Percentiles rank a stretch among this genome's conserved stretches.
phyloP scores from a whole-genome alignment of 495 filamentous ascomycete species.

The Xylaria scruposa region DNA sequence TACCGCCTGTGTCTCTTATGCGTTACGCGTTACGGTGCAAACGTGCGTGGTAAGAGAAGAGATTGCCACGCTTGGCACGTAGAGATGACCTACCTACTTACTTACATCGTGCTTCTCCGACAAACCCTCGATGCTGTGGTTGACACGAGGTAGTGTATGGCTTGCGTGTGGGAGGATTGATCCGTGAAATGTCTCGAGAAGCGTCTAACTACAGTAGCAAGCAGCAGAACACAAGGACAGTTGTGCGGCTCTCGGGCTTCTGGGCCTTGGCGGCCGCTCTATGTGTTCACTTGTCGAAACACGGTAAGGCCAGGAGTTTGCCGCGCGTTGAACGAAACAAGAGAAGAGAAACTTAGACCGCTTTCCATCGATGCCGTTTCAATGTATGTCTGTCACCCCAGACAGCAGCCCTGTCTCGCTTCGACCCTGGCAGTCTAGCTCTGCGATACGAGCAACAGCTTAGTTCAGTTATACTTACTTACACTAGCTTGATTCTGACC shows the following conservation, averaged over 20 bases:
- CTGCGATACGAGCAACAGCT: background rate
- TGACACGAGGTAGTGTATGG: background rate
- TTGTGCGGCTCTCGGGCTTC: conserved; percentile 13
- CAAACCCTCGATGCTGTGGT: conserved; percentile 16
- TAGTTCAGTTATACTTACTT: background rate
- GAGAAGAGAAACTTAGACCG: conserved; percentile 27
- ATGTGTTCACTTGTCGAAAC: conserved; percentile 33
- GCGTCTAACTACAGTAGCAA: background rate
- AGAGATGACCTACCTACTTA: background rate
- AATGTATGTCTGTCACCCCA: conserved; percentile 28
- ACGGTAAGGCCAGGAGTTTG: conserved; percentile 30
- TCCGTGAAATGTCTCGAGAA: background rate
- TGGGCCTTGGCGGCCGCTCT: background rate
- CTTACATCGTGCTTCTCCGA: background rate
- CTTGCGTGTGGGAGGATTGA: background rate
- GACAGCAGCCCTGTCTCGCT: conserved; percentile 21
- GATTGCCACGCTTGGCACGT: conserved; percentile 8
- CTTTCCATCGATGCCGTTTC: conserved; percentile 20
- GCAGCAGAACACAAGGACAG: background rate
- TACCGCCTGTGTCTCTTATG: background rate
- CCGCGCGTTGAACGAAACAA: conserved; percentile 34
- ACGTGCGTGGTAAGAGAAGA: background rate
- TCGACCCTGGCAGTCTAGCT: conserved; percentile 8
- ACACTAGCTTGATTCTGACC: background rate
- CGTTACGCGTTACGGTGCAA: background rate